phyloP scores from a whole-genome alignment of 164 flowering plant species.

The Platanus orientalis region DNA sequence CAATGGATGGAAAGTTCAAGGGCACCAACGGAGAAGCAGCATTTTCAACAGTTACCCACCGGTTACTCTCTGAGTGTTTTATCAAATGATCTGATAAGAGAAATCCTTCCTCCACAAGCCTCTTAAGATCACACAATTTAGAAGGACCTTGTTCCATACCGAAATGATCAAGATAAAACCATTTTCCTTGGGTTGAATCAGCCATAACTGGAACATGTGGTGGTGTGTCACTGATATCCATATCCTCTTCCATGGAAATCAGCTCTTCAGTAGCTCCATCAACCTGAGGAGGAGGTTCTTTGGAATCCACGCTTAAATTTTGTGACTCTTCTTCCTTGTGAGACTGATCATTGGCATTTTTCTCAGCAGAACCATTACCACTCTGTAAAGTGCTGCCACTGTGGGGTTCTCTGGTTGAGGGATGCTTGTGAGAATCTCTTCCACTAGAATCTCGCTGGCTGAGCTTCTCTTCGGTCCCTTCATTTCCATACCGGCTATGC shows the following conservation, averaged over 20 bases:
- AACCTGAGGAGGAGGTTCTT: slow-evolving; percentile 33
- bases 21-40: slow-evolving; percentile 81
- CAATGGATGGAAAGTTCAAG: slow-evolving; percentile 47
- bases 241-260: slow-evolving; percentile 95
- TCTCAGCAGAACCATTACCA: slow-evolving; percentile 29
- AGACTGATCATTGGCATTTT: slow-evolving; percentile 20
- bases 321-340: slow-evolving; percentile 33
- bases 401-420: slow-evolving; percentile 35
- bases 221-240: slow-evolving; percentile 97
- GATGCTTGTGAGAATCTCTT: slow-evolving; percentile 29
- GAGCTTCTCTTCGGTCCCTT: slow-evolving; percentile 49
- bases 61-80: slow-evolving; percentile 75
- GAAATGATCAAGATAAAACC: slow-evolving; percentile 86
- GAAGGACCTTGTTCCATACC: slow-evolving; percentile 90
- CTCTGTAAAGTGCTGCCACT: slow-evolving; percentile 20
- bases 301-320: slow-evolving; percentile 18
- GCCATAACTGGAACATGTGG: slow-evolving; percentile 61
- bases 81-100: slow-evolving; percentile 83
- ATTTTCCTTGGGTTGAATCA: slow-evolving; percentile 57
- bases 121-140: slow-evolving; percentile 63
- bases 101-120: slow-evolving; percentile 69
- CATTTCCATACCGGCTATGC: slow-evolving; percentile 27
- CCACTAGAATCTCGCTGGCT: slow-evolving; percentile 31
- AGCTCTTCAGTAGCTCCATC: slow-evolving; percentile 60
- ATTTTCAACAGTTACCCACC: slow-evolving; percentile 96